Evolutionary conservation across 768 basidiomycete genomes (phyloP).

Genomic region (Strobilomyces confusus): DNA sequence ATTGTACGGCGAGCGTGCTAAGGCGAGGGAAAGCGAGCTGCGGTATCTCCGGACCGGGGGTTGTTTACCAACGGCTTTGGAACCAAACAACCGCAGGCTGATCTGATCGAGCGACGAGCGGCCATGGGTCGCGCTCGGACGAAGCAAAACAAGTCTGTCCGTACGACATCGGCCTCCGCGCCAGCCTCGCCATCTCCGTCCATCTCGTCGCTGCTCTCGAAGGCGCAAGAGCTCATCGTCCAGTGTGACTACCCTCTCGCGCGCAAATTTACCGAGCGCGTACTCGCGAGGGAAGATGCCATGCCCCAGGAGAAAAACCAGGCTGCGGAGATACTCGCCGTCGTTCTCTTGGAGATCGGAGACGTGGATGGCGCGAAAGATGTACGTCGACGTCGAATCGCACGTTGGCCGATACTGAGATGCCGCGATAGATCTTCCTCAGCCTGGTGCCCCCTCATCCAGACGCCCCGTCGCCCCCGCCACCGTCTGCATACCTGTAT

Average conservation of each 20-base stretch:
- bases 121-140: slow-evolving; percentile 54
- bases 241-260: slow-evolving; percentile 87
- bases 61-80: slow-evolving; percentile 13
- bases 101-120: slow-evolving; percentile 40
- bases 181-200: slow-evolving; percentile 36
- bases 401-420: neutral
- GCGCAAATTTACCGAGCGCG: slow-evolving; percentile 61
- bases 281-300: slow-evolving; percentile 53
- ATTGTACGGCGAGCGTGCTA: no score
- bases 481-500: slow-evolving; percentile 80
- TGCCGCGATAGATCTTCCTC: slow-evolving; percentile 51
- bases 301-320: slow-evolving; percentile 48
- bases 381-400: slow-evolving; percentile 38
- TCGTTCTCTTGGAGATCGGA: slow-evolving; percentile 74
- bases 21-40: neutral
- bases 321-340: slow-evolving; percentile 78
- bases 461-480: slow-evolving; percentile 54
- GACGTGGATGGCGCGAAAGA: slow-evolving; percentile 67
- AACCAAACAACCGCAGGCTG: slow-evolving; percentile 17
- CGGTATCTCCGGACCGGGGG: neutral
- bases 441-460: slow-evolving; percentile 58
- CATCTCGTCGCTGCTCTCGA: slow-evolving; percentile 58
- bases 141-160: slow-evolving; percentile 33
- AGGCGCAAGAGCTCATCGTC: slow-evolving; percentile 74
- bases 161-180: slow-evolving; percentile 10